Evolutionary conservation across 2,329 filamentous ascomycete species (phyloP).

Genomic region (Claviceps spartinae): DNA sequence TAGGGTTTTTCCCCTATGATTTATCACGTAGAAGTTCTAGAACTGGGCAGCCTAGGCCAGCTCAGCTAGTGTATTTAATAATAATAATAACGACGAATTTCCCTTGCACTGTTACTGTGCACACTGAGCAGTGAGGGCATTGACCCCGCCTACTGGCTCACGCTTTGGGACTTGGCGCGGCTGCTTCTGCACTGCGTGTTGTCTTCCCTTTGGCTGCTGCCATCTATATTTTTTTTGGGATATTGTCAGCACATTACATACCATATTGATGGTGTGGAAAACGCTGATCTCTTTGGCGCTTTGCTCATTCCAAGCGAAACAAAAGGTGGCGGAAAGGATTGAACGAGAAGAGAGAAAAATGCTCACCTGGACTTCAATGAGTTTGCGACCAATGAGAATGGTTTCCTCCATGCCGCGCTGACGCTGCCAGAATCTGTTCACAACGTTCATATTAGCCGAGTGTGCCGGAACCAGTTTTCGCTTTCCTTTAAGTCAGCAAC

Average conservation of each 20-base stretch:
- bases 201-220: not conserved
- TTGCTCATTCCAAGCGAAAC: too few relatives aligned
- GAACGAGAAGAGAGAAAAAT: not conserved
- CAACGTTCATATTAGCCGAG: not conserved
- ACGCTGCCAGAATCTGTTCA: slow-evolving; percentile 44
- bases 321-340: too few relatives aligned
- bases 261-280: too few relatives aligned
- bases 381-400: slow-evolving; percentile 38
- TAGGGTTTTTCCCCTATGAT: too few relatives aligned
- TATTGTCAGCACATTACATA: not conserved
- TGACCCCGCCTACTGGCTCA: not conserved
- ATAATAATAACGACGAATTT: not conserved
- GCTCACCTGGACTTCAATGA: slow-evolving; percentile 36
- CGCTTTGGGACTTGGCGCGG: not conserved
- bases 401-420: slow-evolving; percentile 45
- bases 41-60: too few relatives aligned
- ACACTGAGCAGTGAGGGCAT: not conserved
- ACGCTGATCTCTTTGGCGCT: not conserved
- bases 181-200: not conserved
- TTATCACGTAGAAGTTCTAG: too few relatives aligned
- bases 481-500: not conserved
- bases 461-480: not conserved
- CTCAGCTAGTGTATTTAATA: too few relatives aligned
- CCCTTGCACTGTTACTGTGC: not conserved
- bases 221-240: not conserved